Evolutionary conservation across 306 rosid species (phyloP).

Genomic region (Albizia julibrissin): DNA sequence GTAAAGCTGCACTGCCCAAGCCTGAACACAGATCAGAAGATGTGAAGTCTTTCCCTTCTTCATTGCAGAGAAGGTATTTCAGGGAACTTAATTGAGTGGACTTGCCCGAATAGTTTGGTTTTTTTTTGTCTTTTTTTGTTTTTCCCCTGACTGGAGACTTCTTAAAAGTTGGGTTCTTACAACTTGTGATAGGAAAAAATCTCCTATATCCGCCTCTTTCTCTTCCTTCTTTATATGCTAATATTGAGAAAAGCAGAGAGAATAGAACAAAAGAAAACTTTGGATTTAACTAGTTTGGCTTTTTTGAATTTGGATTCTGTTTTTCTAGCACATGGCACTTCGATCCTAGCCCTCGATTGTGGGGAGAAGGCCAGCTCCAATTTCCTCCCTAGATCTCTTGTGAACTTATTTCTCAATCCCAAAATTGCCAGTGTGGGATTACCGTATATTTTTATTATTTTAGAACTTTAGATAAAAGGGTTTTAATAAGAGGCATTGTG

Average conservation of each 20-base stretch:
- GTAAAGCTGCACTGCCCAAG: not conserved
- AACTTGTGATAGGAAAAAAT: not conserved
- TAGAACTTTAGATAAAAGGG: not conserved
- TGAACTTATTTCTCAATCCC: not conserved
- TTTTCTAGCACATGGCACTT: not conserved
- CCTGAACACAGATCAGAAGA: not conserved
- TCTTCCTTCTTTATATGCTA: not conserved
- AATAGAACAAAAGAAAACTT: not conserved
- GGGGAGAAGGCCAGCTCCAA: not conserved
- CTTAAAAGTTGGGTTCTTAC: not conserved
- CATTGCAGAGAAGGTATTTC: conserved; percentile 6
- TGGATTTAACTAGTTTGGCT: not conserved
- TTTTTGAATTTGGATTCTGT: not conserved
- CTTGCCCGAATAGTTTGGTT: not conserved
- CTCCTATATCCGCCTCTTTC: not conserved
- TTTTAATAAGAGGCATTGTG: not conserved
- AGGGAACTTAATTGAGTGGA: not conserved
- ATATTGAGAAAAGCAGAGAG: not conserved
- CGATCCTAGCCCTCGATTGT: not conserved
- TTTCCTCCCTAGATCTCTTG: no score
- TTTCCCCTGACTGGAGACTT: not conserved
- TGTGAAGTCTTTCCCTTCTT: conserved; percentile 6
- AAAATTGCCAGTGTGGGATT: not conserved
- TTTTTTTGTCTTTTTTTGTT: no score
- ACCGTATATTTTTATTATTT: not conserved